Percentiles rank a stretch among this genome's conserved stretches.
Evolutionary conservation across 805 yeast species (phyloP).

Genomic region (Candida ovalis): DNA sequence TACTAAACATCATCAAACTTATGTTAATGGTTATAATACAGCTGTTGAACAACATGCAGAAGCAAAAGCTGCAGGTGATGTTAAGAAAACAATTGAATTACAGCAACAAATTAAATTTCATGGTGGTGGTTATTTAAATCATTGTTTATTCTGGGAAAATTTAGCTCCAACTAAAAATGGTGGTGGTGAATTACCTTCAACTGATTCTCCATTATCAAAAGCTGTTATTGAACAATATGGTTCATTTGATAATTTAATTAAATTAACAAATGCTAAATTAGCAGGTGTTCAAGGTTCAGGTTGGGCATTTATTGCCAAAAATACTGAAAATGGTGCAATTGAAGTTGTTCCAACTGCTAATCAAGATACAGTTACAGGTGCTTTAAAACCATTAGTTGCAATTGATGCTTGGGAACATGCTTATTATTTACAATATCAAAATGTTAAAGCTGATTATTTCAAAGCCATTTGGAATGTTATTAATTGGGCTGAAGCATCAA

Average conservation of each 20-base stretch:
- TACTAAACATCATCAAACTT: slow-evolving; percentile 89
- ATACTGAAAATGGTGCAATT: slow-evolving; percentile 66
- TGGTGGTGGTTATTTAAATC: slow-evolving; percentile 90
- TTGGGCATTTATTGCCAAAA: slow-evolving; percentile 89
- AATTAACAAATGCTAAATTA: slow-evolving; percentile 60
- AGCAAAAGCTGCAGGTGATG: slow-evolving; percentile 57
- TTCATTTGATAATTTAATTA: slow-evolving; percentile 62
- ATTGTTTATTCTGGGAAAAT: slow-evolving; percentile 82
- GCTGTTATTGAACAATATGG: slow-evolving; percentile 67
- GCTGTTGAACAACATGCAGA: slow-evolving; percentile 71
- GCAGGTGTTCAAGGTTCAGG: slow-evolving; percentile 95
- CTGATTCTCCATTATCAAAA: slow-evolving; percentile 53
- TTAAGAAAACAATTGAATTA: slow-evolving; percentile 55
- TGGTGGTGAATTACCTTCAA: slow-evolving; percentile 67
- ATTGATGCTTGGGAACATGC: slow-evolving; percentile 98
- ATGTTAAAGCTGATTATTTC: slow-evolving; percentile 88
- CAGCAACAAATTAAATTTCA: slow-evolving; percentile 82
- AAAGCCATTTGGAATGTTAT: slow-evolving; percentile 92
- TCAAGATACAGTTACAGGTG: slow-evolving; percentile 80
- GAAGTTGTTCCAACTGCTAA: slow-evolving; percentile 79
- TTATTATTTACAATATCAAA: slow-evolving; percentile 88
- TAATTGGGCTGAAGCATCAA: slow-evolving; percentile 89
- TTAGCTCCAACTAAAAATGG: slow-evolving; percentile 71
- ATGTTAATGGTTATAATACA: slow-evolving; percentile 79
- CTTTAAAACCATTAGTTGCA: slow-evolving; percentile 73